Evolutionary conservation across 2,329 filamentous ascomycete genomes (phyloP).

Genomic region (Sclerotinia spermophila): DNA sequence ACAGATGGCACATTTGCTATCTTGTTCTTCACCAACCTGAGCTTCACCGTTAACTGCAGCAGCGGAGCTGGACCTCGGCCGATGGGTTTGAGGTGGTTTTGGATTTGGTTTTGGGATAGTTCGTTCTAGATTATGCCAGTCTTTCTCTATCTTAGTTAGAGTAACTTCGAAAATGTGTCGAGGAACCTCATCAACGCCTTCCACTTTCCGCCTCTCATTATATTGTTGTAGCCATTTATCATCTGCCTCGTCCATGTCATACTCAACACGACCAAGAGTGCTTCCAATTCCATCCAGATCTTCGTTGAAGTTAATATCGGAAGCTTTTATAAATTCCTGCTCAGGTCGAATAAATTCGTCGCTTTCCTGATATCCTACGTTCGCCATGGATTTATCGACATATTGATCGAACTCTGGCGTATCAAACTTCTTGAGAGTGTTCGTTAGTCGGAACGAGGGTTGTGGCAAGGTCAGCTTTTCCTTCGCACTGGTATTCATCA

Average conservation of each 20-base stretch:
- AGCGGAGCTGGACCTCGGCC: constrained; percentile 87
- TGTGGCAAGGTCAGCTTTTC: constrained; percentile 75
- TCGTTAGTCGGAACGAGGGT: constrained; percentile 71
- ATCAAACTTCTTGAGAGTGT: constrained; percentile 77
- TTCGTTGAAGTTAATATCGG: constrained; percentile 57
- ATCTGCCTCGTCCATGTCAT: constrained; percentile 99
- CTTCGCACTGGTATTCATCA: constrained; percentile 74
- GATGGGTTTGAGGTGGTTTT: constrained; percentile 90
- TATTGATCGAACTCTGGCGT: constrained; percentile 86
- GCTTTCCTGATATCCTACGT: constrained; percentile 92
- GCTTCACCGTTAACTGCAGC: constrained; percentile 94
- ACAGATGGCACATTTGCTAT: constrained; percentile 96
- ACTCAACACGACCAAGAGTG: constrained; percentile 80
- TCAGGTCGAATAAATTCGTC: constrained; percentile 82
- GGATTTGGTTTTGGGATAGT: constrained; percentile 95
- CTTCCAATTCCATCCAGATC: constrained; percentile 50
- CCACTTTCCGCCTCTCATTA: constrained; percentile 71
- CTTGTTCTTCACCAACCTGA: constrained; percentile 83
- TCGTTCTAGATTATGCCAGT: constrained; percentile 95
- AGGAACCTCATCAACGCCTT: constrained; percentile 77
- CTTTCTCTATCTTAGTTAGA: constrained; percentile 98
- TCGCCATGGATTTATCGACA: constrained; percentile 94
- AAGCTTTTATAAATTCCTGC: constrained; percentile 63
- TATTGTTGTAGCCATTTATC: constrained; percentile 89
- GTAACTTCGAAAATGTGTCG: constrained; percentile 95